Evolutionary conservation across 305 asterid species (phyloP).

Genomic region (Solanum hybrid): DNA sequence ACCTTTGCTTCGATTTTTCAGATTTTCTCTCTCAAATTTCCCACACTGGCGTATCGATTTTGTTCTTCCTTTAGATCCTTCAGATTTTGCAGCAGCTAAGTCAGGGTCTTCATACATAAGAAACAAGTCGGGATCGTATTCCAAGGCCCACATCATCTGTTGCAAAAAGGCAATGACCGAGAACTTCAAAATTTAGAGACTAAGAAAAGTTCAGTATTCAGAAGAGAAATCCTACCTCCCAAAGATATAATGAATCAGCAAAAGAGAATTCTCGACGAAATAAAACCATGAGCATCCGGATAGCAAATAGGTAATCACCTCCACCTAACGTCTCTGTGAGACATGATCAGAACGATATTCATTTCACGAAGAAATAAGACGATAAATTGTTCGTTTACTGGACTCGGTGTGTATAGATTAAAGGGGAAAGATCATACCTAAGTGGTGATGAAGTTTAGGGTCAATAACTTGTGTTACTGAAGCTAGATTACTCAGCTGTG

Average conservation of each 20-base stretch:
- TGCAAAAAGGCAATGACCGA: not conserved
- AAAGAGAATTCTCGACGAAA: slow-evolving; percentile 91
- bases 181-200: not conserved
- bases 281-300: slow-evolving; percentile 91
- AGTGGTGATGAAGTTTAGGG: slow-evolving; percentile 87
- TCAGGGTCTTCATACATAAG: slow-evolving; percentile 49
- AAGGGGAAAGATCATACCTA: slow-evolving; percentile 40
- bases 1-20: slow-evolving; percentile 37
- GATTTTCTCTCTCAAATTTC: slow-evolving; percentile 63
- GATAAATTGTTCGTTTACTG: not conserved
- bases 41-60: slow-evolving; percentile 61
- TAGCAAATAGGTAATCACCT: slow-evolving; percentile 83
- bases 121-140: slow-evolving; percentile 71
- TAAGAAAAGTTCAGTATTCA: not conserved
- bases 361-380: not conserved
- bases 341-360: slow-evolving; percentile 8
- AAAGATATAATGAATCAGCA: slow-evolving; percentile 77
- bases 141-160: slow-evolving; percentile 98
- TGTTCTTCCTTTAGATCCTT: slow-evolving; percentile 47
- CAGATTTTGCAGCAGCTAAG: slow-evolving; percentile 33
- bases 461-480: slow-evolving; percentile 68
- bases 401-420: not conserved
- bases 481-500: slow-evolving; percentile 73
- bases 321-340: slow-evolving; percentile 73
- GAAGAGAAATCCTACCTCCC: slow-evolving; percentile 57